Evolutionary conservation across 148 eudicot species (phyloP).

Genomic region (Persicaria maculosa): DNA sequence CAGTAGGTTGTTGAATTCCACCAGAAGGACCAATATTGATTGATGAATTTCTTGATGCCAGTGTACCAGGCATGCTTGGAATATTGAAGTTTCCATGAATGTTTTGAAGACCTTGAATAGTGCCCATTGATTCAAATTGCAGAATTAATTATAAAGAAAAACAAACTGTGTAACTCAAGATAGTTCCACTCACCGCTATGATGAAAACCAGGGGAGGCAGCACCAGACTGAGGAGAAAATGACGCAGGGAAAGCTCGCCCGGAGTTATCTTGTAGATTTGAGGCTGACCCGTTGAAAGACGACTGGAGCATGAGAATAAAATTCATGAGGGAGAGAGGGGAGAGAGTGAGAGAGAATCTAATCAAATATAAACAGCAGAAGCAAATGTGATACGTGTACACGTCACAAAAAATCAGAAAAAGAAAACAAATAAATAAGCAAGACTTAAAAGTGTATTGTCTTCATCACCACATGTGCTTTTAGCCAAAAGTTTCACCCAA

Average conservation of each 20-base stretch:
- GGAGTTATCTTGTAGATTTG: slow-evolving; percentile 50
- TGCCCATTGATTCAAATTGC: slow-evolving; percentile 35
- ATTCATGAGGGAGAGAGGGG: not conserved
- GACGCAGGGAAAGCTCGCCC: slow-evolving; percentile 45
- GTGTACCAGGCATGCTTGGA: slow-evolving; percentile 65
- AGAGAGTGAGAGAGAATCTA: not conserved
- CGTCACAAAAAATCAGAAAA: not conserved
- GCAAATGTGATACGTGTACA: not conserved
- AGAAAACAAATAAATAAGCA: too few relatives aligned
- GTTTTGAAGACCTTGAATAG: slow-evolving; percentile 54
- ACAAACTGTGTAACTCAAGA: slow-evolving; percentile 11
- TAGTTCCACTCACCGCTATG: slow-evolving; percentile 47
- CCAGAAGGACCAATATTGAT: slow-evolving; percentile 75
- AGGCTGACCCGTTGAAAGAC: slow-evolving; percentile 20
- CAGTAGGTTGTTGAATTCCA: slow-evolving; percentile 77
- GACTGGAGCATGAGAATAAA: slow-evolving; percentile 7
- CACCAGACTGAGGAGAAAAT: slow-evolving; percentile 55
- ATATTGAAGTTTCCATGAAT: slow-evolving; percentile 80
- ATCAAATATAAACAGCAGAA: not conserved
- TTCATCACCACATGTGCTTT: not conserved
- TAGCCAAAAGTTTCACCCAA: not conserved
- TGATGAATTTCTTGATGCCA: slow-evolving; percentile 73
- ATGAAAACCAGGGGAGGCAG: slow-evolving; percentile 55
- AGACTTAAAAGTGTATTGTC: not conserved
- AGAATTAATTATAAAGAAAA: not conserved